Evolutionary conservation across 495 filamentous ascomycete genomes (phyloP), one percentile per base, ranked within the genome.

Genomic region (Penicillium atrosanguineum): DNA sequence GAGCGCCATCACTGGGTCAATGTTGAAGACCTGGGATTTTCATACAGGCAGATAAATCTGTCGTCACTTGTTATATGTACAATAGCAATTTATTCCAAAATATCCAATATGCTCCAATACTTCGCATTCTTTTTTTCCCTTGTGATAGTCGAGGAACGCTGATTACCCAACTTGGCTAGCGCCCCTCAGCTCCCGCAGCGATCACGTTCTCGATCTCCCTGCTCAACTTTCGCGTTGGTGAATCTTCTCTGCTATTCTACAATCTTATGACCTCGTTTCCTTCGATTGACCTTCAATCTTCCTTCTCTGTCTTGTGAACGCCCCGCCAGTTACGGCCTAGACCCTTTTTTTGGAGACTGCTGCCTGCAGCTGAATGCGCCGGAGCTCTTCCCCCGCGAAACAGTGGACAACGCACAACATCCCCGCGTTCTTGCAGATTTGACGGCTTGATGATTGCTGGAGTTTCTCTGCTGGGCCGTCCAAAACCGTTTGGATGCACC

Each of bases 401-500:
- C 57, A 46, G 31, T 60, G 56, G 41, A 57, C 62, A 54, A 53
- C 66, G 64, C 58, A 60, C 44, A 34, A 21, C 46, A 51, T 56
- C 61, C 45, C 47, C 55, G 44, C 53, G 43, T 46, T 52, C 56
- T 34, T 34, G 31, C 52, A 44, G 45, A 62, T 47, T 31, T 57
- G 57, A 65, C 70, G 72, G 59, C 73, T 76, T 75, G 68, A 78
- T 76, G 71, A 76, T 57, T 67, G 52, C 66, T 62, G 46, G 62
- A 63, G 52, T 36, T 61, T 41, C 46, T 64, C 55, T 52, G 45
- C 61, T 57, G 72, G 76, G 73, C 74, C 71, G 73, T 76, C 75
- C 73, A 74, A 70, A 60, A 75, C 63, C 72, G 73, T 71, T 77
- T 90, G 93, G 89, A 97, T 97, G 93, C 93, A 92, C 86, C 90